These are phyloP conservation scores for rapeseed (Brassica napus) DNA, from an alignment of 345 rosid genomes.

Conservation along the genomic window Da-Ae NC_063442.1:35782501-35783000, in stretches of 20 bases:
- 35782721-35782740: conserved; percentile 7
- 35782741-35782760: conserved; percentile 24
- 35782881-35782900: conserved; percentile 35
- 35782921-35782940: conserved; percentile 60
- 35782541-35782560: no score
- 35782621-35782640: no score
- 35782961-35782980: conserved; percentile 59
- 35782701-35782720: neutral
- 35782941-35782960: conserved; percentile 50
- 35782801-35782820: conserved; percentile 7
- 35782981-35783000: conserved; percentile 50
- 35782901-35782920: conserved; percentile 28
- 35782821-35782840: conserved; percentile 17
- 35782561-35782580: no score
- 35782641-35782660: no score
- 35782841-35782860: conserved; percentile 37
- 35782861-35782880: conserved; percentile 44
- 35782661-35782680: no score
- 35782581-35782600: no score
- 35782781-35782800: conserved; percentile 3
- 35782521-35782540: no score
- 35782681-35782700: no score
- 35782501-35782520: no score
- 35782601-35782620: no score
- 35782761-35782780: conserved; percentile 11